These are phyloP conservation scores for Hippophae tibetana DNA, from an alignment of 306 rosid genomes.

Conservation along the genomic window DNA sequence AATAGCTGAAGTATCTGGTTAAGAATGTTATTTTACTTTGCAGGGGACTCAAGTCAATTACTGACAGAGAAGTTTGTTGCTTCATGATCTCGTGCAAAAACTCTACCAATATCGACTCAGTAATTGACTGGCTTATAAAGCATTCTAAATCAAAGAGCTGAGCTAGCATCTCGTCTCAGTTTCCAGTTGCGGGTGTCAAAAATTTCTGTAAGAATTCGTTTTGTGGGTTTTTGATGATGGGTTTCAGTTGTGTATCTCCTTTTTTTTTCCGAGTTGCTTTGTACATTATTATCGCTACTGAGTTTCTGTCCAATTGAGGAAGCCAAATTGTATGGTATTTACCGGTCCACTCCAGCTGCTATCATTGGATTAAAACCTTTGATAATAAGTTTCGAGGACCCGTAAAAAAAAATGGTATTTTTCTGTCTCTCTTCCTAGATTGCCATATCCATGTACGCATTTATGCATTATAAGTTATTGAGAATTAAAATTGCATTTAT, in stretches of 20 bases:
- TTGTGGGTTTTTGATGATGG: slow-evolving; percentile 39
- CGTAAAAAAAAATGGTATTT: too few species aligned
- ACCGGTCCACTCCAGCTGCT: too few species aligned
- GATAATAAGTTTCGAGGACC: too few species aligned
- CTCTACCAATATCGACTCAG: slow-evolving; percentile 83
- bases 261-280: slow-evolving; percentile 1
- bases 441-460: too few species aligned
- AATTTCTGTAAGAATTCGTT: slow-evolving; percentile 21
- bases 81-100: slow-evolving; percentile 96
- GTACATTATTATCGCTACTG: too few species aligned
- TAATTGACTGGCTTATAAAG: slow-evolving; percentile 89
- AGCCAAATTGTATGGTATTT: too few species aligned
- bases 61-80: slow-evolving; percentile 88
- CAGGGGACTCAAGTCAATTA: slow-evolving; percentile 72
- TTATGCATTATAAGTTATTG: too few species aligned
- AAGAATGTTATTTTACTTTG: slow-evolving; percentile 17
- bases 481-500: too few species aligned
- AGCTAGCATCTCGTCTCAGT: slow-evolving; percentile 22
- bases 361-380: too few species aligned
- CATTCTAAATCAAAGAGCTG: slow-evolving; percentile 89
- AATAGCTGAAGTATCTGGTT: slow-evolving; percentile 1
- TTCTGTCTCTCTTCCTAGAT: too few species aligned
- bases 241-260: slow-evolving; percentile 27
- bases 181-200: slow-evolving; percentile 26
- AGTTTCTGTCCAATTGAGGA: too few species aligned